phyloP scores from a whole-genome alignment of 148 eudicot species.

The Suaeda aralocaspica region DNA sequence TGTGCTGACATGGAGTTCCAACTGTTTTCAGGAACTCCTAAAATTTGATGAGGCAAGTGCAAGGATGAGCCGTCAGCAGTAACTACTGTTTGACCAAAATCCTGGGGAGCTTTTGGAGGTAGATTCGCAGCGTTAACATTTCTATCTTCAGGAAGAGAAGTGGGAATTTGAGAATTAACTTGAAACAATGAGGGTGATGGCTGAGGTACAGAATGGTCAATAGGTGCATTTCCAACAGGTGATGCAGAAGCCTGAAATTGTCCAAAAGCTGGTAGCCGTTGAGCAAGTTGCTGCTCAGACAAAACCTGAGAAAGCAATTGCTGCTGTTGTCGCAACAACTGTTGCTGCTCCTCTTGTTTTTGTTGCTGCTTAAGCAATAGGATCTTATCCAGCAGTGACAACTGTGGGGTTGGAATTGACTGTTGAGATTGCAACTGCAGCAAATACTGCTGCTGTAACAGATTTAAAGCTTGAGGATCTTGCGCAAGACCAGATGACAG shows the following conservation, averaged over 20 bases:
- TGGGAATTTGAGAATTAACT: conserved; percentile 43
- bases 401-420: conserved; percentile 49
- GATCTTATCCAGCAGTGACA: conserved; percentile 65
- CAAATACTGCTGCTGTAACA: conserved; percentile 84
- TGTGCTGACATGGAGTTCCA: conserved; percentile 31
- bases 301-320: conserved; percentile 72
- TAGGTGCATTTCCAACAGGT: conserved; percentile 36
- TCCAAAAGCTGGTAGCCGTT: conserved; percentile 45
- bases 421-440: conserved; percentile 68
- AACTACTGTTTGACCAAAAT: conserved; percentile 17
- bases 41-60: conserved; percentile 62
- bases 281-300: conserved; percentile 55
- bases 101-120: conserved; percentile 39
- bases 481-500: conserved; percentile 64
- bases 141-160: conserved; percentile 39
- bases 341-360: conserved; percentile 78
- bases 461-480: conserved; percentile 65
- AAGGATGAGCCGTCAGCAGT: conserved; percentile 41
- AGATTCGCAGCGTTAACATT: conserved; percentile 27
- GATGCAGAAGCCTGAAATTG: conserved; percentile 47
- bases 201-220: conserved; percentile 35
- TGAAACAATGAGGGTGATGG: conserved; percentile 46
- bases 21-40: conserved; percentile 36
- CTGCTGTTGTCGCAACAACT: conserved; percentile 61
- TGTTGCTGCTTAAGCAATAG: conserved; percentile 77